A percentile compares a stretch with the other conserved stretches of the same genome.
These are phyloP conservation scores for Saccharomycopsis vini DNA, from an alignment of 805 yeast genomes.

Conservation along the genomic window DNA sequence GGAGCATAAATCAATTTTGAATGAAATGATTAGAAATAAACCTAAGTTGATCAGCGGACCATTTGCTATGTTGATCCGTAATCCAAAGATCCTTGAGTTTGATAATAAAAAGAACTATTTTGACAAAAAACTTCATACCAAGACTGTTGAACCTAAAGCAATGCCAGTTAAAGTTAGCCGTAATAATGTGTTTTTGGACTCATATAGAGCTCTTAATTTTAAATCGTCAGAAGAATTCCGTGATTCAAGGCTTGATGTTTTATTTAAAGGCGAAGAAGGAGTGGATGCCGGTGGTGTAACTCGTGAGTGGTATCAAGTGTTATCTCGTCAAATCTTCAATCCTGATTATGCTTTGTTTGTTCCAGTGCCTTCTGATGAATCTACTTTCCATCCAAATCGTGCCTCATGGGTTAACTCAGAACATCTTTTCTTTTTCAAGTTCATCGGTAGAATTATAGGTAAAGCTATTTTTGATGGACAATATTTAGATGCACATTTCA, in stretches of 20 bases:
- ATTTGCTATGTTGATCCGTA: slow-evolving; percentile 77
- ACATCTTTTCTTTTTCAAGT: slow-evolving; percentile 85
- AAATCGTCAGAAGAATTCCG: slow-evolving; percentile 67
- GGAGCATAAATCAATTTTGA: slow-evolving; percentile 76
- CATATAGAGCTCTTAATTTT: slow-evolving; percentile 75
- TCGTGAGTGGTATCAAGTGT: slow-evolving; percentile 93
- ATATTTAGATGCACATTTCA: slow-evolving; percentile 87
- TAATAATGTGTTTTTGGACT: slow-evolving; percentile 85
- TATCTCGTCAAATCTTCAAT: slow-evolving; percentile 90
- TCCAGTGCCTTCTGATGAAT: slow-evolving; percentile 85
- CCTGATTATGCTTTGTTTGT: slow-evolving; percentile 89
- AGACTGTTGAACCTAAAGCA: slow-evolving; percentile 33
- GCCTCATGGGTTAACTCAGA: slow-evolving; percentile 90
- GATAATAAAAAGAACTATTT: slow-evolving; percentile 88
- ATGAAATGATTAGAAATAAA: slow-evolving; percentile 83
- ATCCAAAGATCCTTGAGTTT: slow-evolving; percentile 84
- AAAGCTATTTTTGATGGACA: slow-evolving; percentile 86
- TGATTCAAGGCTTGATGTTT: slow-evolving; percentile 62
- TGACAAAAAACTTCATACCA: slow-evolving; percentile 58
- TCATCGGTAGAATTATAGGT: slow-evolving; percentile 89
- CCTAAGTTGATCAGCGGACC: slow-evolving; percentile 96
- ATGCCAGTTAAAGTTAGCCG: slow-evolving; percentile 66
- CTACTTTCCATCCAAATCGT: slow-evolving; percentile 92
- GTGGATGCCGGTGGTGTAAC: slow-evolving; percentile 98
- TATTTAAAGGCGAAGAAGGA: slow-evolving; percentile 91